Evolutionary conservation across 2,329 filamentous ascomycete genomes (phyloP), one percentile per base, ranked within the genome.

Genomic region (Aspergillus sp.): DNA sequence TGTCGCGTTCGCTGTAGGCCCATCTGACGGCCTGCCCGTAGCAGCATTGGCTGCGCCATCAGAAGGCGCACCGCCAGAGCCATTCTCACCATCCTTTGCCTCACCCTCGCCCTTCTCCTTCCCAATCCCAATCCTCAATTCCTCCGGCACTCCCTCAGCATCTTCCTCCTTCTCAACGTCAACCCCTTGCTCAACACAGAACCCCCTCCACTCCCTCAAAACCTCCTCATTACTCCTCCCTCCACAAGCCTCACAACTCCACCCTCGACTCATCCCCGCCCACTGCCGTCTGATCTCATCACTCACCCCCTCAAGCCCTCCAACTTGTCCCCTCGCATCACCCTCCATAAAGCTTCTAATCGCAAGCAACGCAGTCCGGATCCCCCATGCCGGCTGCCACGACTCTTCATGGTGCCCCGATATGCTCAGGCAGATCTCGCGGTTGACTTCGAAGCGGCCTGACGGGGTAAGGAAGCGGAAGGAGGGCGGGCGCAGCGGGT

Each of bases 341-440:
- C 89, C 93, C 73, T 96, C 92, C 92, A 99, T 98, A 75, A 97
- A 97, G 66, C 86, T 89, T 54, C 95, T 80, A 49, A 98, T 85
- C 5, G 86, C 86, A 4, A 86, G 80, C 56, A 99, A 78, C 15
- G 95, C 93, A 4, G 95, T 98, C 59, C 95, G 84, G 9, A 99
- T 89, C 0, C 95, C 95, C 95, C 95, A 99, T 0, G 95, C 95
- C 0, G 95, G 95, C 82, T 97, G 93, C 95, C 95, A 99, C 15
- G 91, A 96, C 79, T 98, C 95, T 74, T 98, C 95, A 77, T 99
- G 95, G 75, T 97, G 93, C 2, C 93, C 93, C 52, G 86, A 90
- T 68, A 98, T 99, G 68, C 86, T 91, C 15, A 99, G 85, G 72
- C 95, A 99, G 66, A 99, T 98, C 79, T 98, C 93, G 64, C 95